Conservation (phyloP, 1,139 yeast genomes). For the Magnusiomyces fungicola region DNA sequence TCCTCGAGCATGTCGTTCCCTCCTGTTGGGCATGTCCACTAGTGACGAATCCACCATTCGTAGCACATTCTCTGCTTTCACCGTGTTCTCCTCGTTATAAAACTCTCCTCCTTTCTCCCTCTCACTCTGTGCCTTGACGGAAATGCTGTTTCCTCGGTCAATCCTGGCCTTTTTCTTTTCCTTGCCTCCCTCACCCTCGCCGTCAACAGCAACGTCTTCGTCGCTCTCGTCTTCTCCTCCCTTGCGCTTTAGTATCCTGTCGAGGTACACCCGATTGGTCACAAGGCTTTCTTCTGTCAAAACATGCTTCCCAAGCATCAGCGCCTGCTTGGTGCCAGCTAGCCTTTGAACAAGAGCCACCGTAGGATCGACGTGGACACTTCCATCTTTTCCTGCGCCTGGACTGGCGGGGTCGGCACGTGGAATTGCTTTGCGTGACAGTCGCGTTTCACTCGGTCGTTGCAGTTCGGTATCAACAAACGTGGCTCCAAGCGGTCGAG, state of each 20-base stretch:
- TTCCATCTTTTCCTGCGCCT: not conserved
- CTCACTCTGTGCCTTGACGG: slow-evolving; percentile 19
- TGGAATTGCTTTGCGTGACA: slow-evolving; percentile 17
- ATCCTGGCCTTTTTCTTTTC: slow-evolving; percentile 3
- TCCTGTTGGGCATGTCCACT: slow-evolving; percentile 32
- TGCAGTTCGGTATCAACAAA: slow-evolving; percentile 28
- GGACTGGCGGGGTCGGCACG: slow-evolving; percentile 14
- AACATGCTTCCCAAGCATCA: slow-evolving; percentile 20
- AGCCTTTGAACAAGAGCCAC: slow-evolving; percentile 14
- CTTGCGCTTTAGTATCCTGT: slow-evolving; percentile 11
- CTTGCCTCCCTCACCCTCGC: not conserved
- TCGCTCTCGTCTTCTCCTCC: slow-evolving; percentile 1
- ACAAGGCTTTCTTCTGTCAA: slow-evolving; percentile 15
- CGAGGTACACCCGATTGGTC: slow-evolving; percentile 15
- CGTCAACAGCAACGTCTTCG: not conserved
- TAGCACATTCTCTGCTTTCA: slow-evolving; percentile 32
- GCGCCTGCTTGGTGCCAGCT: slow-evolving; percentile 11
- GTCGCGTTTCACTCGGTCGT: slow-evolving; percentile 21
- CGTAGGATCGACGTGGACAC: slow-evolving; percentile 16
- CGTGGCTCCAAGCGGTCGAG: slow-evolving; percentile 25
- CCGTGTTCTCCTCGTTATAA: slow-evolving; percentile 26
- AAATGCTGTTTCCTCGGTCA: slow-evolving; percentile 19
- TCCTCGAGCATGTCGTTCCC: slow-evolving; percentile 3
- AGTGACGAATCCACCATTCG: slow-evolving; percentile 37
- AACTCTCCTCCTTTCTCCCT: slow-evolving; percentile 24